A percentile compares a stretch with the other conserved stretches of the same genome.
Evolutionary conservation across 2,329 filamentous ascomycete species (phyloP).

Genomic region (Apiospora rasikravindrae): DNA sequence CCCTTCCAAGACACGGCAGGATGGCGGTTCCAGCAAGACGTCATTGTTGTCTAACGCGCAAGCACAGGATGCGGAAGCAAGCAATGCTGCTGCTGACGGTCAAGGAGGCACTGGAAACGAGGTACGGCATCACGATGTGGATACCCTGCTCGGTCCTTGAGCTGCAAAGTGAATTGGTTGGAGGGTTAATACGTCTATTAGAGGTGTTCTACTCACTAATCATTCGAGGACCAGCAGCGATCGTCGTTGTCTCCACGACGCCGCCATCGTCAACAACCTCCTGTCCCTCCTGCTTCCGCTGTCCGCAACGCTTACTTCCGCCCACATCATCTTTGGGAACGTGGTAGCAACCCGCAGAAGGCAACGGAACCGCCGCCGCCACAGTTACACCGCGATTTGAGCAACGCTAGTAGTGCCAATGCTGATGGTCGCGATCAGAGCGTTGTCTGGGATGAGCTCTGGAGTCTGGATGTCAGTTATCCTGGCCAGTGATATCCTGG

Average conservation of each 20-base stretch:
- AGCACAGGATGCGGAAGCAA: neutral
- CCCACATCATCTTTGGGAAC: neutral
- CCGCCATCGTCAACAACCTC: neutral
- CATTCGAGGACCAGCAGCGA: conserved; percentile 21
- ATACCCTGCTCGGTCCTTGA: conserved; percentile 57
- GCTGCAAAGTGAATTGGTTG: neutral
- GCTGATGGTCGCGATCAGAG: conserved; percentile 53
- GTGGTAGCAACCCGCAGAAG: conserved; percentile 23
- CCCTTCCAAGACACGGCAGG: conserved; percentile 31
- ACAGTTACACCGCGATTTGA: neutral
- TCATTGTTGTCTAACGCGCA: neutral
- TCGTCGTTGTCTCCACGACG: conserved; percentile 17
- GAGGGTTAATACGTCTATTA: neutral
- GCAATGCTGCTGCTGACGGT: neutral
- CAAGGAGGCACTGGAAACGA: conserved; percentile 38
- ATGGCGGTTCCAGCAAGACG: conserved; percentile 21
- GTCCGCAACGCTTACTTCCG: neutral
- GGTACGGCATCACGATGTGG: conserved; percentile 57
- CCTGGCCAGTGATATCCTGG: conserved; percentile 44
- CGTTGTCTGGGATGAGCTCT: conserved; percentile 66
- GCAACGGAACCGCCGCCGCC: conserved; percentile 16
- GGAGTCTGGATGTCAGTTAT: conserved; percentile 64
- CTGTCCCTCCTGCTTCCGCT: neutral
- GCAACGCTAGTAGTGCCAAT: conserved; percentile 43
- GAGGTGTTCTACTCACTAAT: conserved; percentile 14